Evolutionary conservation across 176 grass and related monocot genomes (phyloP).

Genomic region (Carex cristatella): DNA sequence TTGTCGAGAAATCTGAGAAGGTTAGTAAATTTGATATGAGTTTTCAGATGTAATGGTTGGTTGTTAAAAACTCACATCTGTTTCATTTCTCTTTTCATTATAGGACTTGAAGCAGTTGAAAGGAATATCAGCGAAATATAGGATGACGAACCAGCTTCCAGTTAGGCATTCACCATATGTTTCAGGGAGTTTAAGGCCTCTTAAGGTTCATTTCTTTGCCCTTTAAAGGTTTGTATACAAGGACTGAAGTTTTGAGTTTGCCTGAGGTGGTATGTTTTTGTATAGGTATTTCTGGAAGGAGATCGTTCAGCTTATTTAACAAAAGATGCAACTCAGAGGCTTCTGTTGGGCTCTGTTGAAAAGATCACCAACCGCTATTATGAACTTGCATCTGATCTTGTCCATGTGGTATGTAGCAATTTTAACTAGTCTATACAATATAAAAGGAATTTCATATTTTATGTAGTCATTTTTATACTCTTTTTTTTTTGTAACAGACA

Average conservation of each 20-base stretch:
- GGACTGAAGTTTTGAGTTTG: background rate
- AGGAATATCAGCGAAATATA: conserved; percentile 94
- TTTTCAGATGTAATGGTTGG: conserved; percentile 7
- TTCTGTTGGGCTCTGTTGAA: conserved; percentile 46
- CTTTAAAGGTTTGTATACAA: background rate
- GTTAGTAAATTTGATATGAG: conserved; percentile 30
- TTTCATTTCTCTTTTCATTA: conserved; percentile 18
- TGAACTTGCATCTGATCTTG: conserved; percentile 80
- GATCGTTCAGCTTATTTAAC: conserved; percentile 48
- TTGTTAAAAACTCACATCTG: background rate
- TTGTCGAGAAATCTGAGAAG: conserved; percentile 91
- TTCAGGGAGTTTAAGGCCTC: conserved; percentile 74
- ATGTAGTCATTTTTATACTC: conserved; percentile 5
- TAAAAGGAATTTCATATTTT: background rate
- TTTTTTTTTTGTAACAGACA: conserved; percentile 42
- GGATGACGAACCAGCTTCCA: conserved; percentile 96
- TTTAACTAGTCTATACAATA: background rate
- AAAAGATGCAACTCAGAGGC: conserved; percentile 56
- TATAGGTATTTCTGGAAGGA: conserved; percentile 82
- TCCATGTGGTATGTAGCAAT: conserved; percentile 72
- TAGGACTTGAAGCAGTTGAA: conserved; percentile 92
- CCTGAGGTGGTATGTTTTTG: conserved; percentile 16
- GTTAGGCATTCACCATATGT: conserved; percentile 94
- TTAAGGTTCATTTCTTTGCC: conserved; percentile 63
- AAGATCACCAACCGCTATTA: conserved; percentile 83